A percentile compares a stretch with the other conserved stretches of the same genome.
Conservation (phyloP, 768 basidiomycete species). For the Phanerochaete carnosa region DNA sequence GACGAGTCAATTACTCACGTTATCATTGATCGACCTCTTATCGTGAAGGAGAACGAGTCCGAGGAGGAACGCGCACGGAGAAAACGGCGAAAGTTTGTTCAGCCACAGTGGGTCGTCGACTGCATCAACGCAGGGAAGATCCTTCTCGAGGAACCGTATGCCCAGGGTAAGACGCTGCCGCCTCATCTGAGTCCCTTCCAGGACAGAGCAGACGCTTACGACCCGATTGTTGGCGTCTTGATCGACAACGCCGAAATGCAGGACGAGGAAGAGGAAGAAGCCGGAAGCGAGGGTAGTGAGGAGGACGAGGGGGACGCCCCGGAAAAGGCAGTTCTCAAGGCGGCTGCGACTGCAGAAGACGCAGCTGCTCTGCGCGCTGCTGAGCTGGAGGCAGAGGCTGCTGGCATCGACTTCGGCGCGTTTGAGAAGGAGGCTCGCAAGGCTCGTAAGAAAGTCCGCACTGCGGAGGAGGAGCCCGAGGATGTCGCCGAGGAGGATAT, state of each 20-base stretch:
- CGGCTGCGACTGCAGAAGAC: constrained; percentile 44
- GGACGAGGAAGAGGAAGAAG: constrained; percentile 30
- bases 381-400: constrained; percentile 89
- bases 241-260: constrained; percentile 31
- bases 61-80: constrained; percentile 58
- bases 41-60: constrained; percentile 45
- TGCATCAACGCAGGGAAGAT: constrained; percentile 87
- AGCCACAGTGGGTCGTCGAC: constrained; percentile 98
- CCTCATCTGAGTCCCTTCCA: constrained; percentile 97
- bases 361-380: constrained; percentile 74
- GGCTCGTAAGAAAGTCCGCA: constrained; percentile 41
- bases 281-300: constrained; percentile 23
- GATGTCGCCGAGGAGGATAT: constrained; percentile 65
- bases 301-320: constrained; percentile 26
- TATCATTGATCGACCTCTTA: constrained; percentile 84
- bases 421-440: constrained; percentile 78
- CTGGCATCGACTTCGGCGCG: constrained; percentile 72
- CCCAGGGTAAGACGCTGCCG: constrained; percentile 81
- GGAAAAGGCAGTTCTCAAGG: constrained; percentile 27
- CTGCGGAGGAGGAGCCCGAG: constrained; percentile 29
- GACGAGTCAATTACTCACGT: constrained; percentile 92
- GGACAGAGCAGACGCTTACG: constrained; percentile 73
- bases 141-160: constrained; percentile 81
- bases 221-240: constrained; percentile 47
- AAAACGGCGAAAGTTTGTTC: constrained; percentile 78